Evolutionary conservation across 2,329 filamentous ascomycete species (phyloP).

Genomic region (Diplodia seriata): DNA sequence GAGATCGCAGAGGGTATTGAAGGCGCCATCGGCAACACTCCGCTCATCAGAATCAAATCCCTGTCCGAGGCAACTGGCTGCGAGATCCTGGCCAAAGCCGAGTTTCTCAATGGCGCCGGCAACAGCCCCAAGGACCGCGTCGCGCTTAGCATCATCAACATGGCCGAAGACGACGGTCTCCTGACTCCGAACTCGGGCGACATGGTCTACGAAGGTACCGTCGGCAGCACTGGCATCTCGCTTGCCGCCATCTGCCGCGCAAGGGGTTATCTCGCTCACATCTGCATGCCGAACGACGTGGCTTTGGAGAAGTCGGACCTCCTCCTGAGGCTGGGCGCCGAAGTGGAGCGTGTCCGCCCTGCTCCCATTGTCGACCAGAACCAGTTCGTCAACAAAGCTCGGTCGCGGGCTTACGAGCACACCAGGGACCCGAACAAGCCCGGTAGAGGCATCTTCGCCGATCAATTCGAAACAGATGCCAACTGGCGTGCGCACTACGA

Average conservation of each 20-base stretch:
- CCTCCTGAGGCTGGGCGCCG: conserved; percentile 85
- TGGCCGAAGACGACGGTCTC: conserved; percentile 78
- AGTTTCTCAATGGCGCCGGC: conserved; percentile 95
- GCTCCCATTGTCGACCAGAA: conserved; percentile 91
- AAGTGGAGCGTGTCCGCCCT: conserved; percentile 88
- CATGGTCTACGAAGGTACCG: conserved; percentile 96
- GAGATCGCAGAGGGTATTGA: conserved; percentile 80
- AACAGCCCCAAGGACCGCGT: conserved; percentile 95
- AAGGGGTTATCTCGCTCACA: conserved; percentile 88
- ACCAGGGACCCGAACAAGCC: conserved; percentile 62
- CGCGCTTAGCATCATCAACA: conserved; percentile 84
- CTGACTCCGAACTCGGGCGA: conserved; percentile 83
- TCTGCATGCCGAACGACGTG: conserved; percentile 97
- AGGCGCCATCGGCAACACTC: conserved; percentile 91
- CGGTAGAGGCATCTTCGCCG: conserved; percentile 88
- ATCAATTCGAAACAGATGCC: conserved; percentile 91
- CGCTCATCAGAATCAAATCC: conserved; percentile 82
- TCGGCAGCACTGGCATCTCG: conserved; percentile 88
- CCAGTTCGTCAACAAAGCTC: conserved; percentile 94
- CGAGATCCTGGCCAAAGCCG: conserved; percentile 89
- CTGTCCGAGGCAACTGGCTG: conserved; percentile 87
- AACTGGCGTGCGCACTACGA: conserved; percentile 87
- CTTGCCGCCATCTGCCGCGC: conserved; percentile 88
- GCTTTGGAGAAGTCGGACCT: conserved; percentile 87
- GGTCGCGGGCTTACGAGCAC: conserved; percentile 77